Evolutionary conservation across 768 basidiomycete species (phyloP).

Genomic region (Kwoniella sp.): DNA sequence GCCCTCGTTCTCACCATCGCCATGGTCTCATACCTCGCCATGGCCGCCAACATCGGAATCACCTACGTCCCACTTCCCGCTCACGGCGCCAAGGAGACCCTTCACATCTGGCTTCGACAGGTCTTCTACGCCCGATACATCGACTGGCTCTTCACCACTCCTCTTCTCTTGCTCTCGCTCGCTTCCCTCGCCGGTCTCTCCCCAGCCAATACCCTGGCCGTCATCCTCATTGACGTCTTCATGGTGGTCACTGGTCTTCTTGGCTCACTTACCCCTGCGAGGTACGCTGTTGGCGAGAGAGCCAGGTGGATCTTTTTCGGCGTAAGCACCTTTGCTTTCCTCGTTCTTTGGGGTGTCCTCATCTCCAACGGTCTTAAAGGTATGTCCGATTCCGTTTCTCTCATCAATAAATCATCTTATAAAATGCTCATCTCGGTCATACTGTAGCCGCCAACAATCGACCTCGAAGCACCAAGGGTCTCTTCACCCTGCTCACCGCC

Average conservation of each 20-base stretch:
- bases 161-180: conserved; percentile 51
- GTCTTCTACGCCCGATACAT: conserved; percentile 53
- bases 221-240: conserved; percentile 45
- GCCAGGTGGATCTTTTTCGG: conserved; percentile 49
- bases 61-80: conserved; percentile 39
- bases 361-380: conserved; percentile 45
- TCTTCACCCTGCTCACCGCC: conserved; percentile 40
- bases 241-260: conserved; percentile 52
- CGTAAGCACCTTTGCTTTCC: conserved; percentile 43
- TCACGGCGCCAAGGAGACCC: conserved; percentile 29
- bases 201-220: conserved; percentile 40
- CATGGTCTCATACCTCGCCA: conserved; percentile 53
- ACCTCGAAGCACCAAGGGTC: conserved; percentile 42
- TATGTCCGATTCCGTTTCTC: conserved; percentile 33
- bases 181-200: conserved; percentile 52
- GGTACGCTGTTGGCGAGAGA: conserved; percentile 34
- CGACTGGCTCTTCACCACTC: conserved; percentile 54
- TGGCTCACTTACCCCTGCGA: conserved; percentile 30
- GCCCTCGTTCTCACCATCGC: conserved; percentile 50
- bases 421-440: too few relatives aligned
- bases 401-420: too few relatives aligned
- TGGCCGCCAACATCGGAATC: conserved; percentile 50
- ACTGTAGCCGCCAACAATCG: conserved; percentile 48
- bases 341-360: conserved; percentile 45
- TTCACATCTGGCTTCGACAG: conserved; percentile 38